phyloP scores from a whole-genome alignment of 345 rosid genomes.

The Aquilaria yunnanensis region DNA sequence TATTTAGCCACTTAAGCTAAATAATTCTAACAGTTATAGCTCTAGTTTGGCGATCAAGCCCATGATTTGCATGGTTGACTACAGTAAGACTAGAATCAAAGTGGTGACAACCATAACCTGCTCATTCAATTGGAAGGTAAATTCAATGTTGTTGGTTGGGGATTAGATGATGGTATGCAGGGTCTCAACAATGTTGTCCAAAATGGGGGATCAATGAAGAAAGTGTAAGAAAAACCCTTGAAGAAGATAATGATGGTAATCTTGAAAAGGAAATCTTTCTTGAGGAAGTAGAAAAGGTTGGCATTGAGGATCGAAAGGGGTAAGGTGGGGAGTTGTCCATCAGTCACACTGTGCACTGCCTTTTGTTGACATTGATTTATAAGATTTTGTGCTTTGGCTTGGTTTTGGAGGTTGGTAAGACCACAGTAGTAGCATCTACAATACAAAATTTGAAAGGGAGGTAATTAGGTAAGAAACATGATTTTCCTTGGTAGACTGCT shows the following conservation, averaged over 20 bases:
- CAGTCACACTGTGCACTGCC: not conserved
- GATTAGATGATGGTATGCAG: constrained; percentile 65
- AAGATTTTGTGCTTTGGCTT: too few species aligned
- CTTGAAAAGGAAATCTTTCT: constrained; percentile 64
- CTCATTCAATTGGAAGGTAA: constrained; percentile 59
- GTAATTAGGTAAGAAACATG: too few species aligned
- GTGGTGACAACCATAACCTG: constrained; percentile 73
- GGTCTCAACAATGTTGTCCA: constrained; percentile 59
- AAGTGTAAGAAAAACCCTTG: constrained; percentile 51
- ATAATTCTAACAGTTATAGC: constrained; percentile 23
- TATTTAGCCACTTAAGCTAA: too few species aligned
- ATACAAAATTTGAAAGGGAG: too few species aligned
- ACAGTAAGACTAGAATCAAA: constrained; percentile 61
- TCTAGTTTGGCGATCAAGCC: constrained; percentile 78
- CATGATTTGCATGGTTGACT: constrained; percentile 83
- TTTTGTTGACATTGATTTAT: too few species aligned
- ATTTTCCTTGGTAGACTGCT: too few species aligned
- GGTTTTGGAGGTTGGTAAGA: too few species aligned
- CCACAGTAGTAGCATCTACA: too few species aligned
- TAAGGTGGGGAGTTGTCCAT: constrained; percentile 40
- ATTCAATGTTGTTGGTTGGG: constrained; percentile 46
- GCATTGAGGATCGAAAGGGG: constrained; percentile 38
- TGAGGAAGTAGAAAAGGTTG: constrained; percentile 54
- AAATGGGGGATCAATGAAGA: constrained; percentile 19
- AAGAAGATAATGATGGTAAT: constrained; percentile 66